These are phyloP conservation scores for Stephania japonica DNA, from an alignment of 164 flowering plant species.

Conservation along the genomic window DNA sequence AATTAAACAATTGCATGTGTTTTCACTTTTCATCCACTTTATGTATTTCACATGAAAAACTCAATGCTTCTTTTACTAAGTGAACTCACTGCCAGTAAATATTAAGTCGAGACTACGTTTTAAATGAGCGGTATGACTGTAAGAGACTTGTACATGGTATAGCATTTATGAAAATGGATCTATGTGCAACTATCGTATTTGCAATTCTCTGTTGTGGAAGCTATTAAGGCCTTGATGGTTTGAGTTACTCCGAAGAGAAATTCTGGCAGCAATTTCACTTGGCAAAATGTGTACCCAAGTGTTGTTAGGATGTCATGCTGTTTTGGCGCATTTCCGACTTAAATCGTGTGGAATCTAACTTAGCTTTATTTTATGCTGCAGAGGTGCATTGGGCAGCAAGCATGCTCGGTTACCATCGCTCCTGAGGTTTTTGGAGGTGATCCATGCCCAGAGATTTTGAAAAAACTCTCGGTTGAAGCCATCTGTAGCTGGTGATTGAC, in stretches of 20 bases:
- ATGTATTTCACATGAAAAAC: not conserved
- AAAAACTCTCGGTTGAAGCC: slow-evolving; percentile 53
- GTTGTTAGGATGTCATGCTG: too few relatives aligned
- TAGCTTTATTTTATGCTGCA: slow-evolving; percentile 17
- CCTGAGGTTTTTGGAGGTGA: slow-evolving; percentile 45
- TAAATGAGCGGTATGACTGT: not conserved
- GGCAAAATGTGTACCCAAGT: not conserved
- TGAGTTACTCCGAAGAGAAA: too few relatives aligned
- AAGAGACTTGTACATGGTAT: too few relatives aligned
- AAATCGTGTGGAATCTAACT: not conserved
- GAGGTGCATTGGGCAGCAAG: slow-evolving; percentile 46
- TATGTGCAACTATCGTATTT: too few relatives aligned
- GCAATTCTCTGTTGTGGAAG: too few relatives aligned
- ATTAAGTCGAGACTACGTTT: not conserved
- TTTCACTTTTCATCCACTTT: not conserved
- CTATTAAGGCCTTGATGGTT: too few relatives aligned
- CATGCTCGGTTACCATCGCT: slow-evolving; percentile 31
- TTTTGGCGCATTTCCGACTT: not conserved
- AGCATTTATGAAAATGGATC: too few relatives aligned
- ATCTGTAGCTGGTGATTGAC: slow-evolving; percentile 32
- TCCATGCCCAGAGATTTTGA: slow-evolving; percentile 33
- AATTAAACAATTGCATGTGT: too few relatives aligned
- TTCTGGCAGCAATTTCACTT: not conserved
- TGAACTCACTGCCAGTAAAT: not conserved
- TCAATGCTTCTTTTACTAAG: not conserved